Evolutionary conservation across 495 filamentous ascomycete species (phyloP).

Genomic region (Hapsidospora chrysogenum): DNA sequence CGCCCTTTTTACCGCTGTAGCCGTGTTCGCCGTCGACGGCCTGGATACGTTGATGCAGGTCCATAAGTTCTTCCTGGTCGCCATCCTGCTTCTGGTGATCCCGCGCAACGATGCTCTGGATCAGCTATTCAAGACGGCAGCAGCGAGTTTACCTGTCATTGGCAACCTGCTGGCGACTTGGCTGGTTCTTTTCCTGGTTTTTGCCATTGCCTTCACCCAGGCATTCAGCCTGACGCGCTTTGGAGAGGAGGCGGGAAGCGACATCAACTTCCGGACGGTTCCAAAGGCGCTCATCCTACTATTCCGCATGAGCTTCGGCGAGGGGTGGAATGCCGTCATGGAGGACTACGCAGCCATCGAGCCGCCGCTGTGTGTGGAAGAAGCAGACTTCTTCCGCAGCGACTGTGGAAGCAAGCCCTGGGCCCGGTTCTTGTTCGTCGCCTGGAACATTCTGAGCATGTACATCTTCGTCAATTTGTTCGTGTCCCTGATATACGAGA

Average conservation of each 20-base stretch:
- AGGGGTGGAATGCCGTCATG: slow-evolving; percentile 96
- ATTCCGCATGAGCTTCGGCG: slow-evolving; percentile 81
- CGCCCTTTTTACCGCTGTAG: slow-evolving; percentile 57
- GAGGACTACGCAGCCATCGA: slow-evolving; percentile 76
- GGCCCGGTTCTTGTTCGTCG: slow-evolving; percentile 77
- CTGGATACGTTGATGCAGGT: slow-evolving; percentile 50
- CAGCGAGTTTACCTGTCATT: slow-evolving; percentile 83
- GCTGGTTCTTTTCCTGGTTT: slow-evolving; percentile 92
- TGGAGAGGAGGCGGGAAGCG: slow-evolving; percentile 49
- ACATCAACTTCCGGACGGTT: slow-evolving; percentile 86
- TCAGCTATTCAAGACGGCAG: slow-evolving; percentile 97
- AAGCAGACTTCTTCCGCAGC: slow-evolving; percentile 53
- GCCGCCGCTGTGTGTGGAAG: slow-evolving; percentile 58
- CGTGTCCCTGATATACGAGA: slow-evolving; percentile 96
- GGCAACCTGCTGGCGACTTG: slow-evolving; percentile 89
- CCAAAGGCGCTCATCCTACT: slow-evolving; percentile 87
- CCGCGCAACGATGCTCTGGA: slow-evolving; percentile 95
- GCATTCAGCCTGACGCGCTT: slow-evolving; percentile 92
- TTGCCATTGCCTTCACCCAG: slow-evolving; percentile 91
- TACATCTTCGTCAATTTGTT: slow-evolving; percentile 99
- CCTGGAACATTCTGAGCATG: slow-evolving; percentile 99
- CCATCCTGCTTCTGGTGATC: slow-evolving; percentile 80
- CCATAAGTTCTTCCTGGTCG: slow-evolving; percentile 87
- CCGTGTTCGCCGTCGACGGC: slow-evolving; percentile 43
- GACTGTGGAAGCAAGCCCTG: slow-evolving; percentile 85